Evolutionary conservation across 441 rosid species (phyloP), one percentile per base, ranked within the genome.

Genomic region (Populus hybrid): DNA sequence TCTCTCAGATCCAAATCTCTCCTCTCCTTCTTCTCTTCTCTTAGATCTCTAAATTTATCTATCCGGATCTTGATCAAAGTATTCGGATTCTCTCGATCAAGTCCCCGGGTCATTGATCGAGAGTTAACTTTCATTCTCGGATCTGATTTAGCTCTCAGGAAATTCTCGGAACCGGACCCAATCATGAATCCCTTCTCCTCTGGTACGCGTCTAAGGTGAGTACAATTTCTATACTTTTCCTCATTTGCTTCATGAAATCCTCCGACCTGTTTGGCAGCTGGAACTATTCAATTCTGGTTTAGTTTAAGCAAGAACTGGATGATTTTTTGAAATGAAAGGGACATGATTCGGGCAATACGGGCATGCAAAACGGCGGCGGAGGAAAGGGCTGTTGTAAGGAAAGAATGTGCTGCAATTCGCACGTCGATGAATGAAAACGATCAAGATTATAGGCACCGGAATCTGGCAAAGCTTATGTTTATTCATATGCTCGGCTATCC

Each of bases 401-500:
- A 96, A 84, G 99, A 96, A 87, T 96, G 98, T 87, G 98, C 98
- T 2, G 96, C 94, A 72, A 96, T 96, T 78, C 91, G 99, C 76
- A 91, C 95, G 65, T 73, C 93, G 59, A 92, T 96, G 69, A 93
- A 93, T 82, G 99, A 93, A 77, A 88, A 94, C 79, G 99, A 93
- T 79, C 93, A 86, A 24, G 98, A 94, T 57, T 92, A 91, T 84
- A 90, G 99, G 46, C 82, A 79, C 76, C 82, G 82, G 32, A 79
- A 79, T 32, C 5, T 36, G 72, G 99, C 99, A n/a, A 96, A 96
- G 84, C 99, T 96, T 82, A 96, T 96, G 99, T 96, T 94, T 77
- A 96, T 96, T 82, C 99, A 96, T 85, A 96, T 96, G 99, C 97
- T 96, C 74, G 99, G 99, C 76, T 96, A 96, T 82, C 99, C 99